These are phyloP conservation scores for Aspergillus sclerotiicarbonarius DNA, from an alignment of 495 filamentous ascomycete genomes.

Conservation along the genomic window DNA sequence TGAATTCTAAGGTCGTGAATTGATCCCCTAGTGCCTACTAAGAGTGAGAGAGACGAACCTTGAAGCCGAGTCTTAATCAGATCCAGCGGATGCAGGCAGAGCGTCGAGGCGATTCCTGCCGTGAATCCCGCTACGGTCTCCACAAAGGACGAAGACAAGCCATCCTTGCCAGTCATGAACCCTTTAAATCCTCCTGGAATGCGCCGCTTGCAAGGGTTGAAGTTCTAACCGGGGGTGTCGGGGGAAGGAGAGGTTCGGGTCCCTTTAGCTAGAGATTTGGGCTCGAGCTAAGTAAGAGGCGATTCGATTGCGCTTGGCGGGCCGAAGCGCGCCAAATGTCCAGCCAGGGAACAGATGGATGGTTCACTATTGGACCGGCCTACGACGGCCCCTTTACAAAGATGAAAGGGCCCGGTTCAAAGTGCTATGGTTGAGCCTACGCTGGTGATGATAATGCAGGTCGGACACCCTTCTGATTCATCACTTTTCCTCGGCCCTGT, in stretches of 20 bases:
- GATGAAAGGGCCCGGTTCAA: too few relatives aligned
- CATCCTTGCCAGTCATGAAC: constrained; percentile 50
- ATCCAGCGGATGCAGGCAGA: constrained; percentile 73
- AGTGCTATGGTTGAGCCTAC: neutral
- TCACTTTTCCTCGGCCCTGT: too few relatives aligned
- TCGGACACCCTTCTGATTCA: too few relatives aligned
- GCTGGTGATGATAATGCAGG: neutral
- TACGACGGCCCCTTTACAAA: too few relatives aligned
- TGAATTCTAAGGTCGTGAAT: neutral
- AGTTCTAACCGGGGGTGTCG: neutral
- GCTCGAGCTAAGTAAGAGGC: neutral
- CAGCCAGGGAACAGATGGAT: neutral
- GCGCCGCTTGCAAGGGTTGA: neutral
- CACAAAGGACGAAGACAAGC: constrained; percentile 71
- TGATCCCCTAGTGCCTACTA: neutral
- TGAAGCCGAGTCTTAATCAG: constrained; percentile 95
- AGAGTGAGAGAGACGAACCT: constrained; percentile 42
- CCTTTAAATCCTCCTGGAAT: constrained; percentile 4
- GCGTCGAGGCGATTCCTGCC: constrained; percentile 80
- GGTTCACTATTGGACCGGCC: neutral
- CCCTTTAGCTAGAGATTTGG: constrained; percentile 8
- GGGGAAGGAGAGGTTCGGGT: neutral
- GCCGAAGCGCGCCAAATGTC: constrained; percentile 4
- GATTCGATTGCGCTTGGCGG: constrained; percentile 5
- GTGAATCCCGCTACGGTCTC: constrained; percentile 89